Evolutionary conservation across 2,329 filamentous ascomycete species (phyloP), one percentile per base, ranked within the genome.

Genomic region (Alternaria triticina): DNA sequence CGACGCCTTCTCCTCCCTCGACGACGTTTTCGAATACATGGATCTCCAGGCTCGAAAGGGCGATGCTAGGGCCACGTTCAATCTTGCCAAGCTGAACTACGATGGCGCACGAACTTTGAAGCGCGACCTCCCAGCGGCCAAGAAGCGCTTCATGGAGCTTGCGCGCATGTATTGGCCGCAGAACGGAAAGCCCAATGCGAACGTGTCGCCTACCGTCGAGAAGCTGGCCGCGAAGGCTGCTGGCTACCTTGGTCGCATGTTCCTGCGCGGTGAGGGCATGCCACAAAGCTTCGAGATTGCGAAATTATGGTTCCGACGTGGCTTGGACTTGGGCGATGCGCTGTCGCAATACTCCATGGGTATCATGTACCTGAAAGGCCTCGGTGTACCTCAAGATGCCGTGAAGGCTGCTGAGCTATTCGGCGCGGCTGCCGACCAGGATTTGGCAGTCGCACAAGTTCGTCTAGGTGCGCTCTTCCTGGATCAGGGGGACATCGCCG

Each of bases 21-120:
- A 97, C 72, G 95, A 99, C 79, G 91, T 98, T 15, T 89, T 99
- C 62, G 96, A 99, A 77, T 99, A 97, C 72, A 84, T 97, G 69
- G 93, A 97, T 72, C 85, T 97, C 45, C 91, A 97, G 86, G 93
- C 93, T 6, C 89, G 94, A 64, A 97, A 97, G 77, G 94, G 94
- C 11, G 93, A 97, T 74, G 88, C 93, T 59, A 94, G 92, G 76
- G 93, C 94, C 1, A 95, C 93, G 0, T 94, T 94, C 73, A 94
- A 92, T 65, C 83, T 97, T 0, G 94, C 92, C 4, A 89, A 93
- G 68, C 87, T 97, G 65, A 92, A 96, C 77, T 97, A 97, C 74
- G 94, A 97, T 61, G 94, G 94, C 1, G 89, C 93, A 59, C 86
- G 91, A 59, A 89, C 89, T 1, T 83, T 97, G 45, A 89, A 91